These are phyloP conservation scores for Paraconiothyrium brasiliense DNA, from an alignment of 2,329 filamentous ascomycete species.

Conservation along the genomic window DNA sequence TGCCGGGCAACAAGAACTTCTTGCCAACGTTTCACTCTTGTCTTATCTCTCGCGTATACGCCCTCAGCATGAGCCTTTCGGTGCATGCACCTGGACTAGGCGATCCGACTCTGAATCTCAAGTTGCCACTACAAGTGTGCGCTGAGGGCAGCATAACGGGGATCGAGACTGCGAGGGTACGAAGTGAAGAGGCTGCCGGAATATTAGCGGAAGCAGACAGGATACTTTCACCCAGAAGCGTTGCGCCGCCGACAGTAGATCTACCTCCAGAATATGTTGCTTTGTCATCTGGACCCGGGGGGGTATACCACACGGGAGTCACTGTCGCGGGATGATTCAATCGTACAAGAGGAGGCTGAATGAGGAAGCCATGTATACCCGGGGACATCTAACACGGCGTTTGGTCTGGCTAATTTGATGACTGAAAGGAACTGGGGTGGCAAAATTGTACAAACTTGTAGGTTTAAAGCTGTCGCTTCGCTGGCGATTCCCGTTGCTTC, in stretches of 20 bases:
- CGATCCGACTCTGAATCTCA: constrained; percentile 48
- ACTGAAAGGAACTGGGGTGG: not conserved
- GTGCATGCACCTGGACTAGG: constrained; percentile 56
- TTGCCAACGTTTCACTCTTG: constrained; percentile 76
- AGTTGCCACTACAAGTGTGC: constrained; percentile 58
- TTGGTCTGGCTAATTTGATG: not conserved
- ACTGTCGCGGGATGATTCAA: not conserved
- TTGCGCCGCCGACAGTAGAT: constrained; percentile 40
- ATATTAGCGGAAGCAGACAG: constrained; percentile 39
- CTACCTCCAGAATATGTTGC: constrained; percentile 42
- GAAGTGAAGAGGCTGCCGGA: constrained; percentile 36
- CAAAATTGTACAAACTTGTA: not conserved
- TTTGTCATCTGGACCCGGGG: constrained; percentile 15
- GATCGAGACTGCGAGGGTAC: constrained; percentile 42
- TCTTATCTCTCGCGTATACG: constrained; percentile 70
- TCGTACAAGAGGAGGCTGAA: not conserved
- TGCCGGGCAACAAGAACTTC: constrained; percentile 69
- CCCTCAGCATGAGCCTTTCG: constrained; percentile 66
- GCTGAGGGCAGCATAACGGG: constrained; percentile 48
- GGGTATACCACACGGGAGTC: not conserved
- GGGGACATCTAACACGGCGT: not conserved
- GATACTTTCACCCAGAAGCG: constrained; percentile 48
- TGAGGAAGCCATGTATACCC: not conserved
- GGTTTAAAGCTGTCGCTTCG: not conserved
- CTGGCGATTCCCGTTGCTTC: not conserved